Evolutionary conservation across 768 basidiomycete species (phyloP), one percentile per base, ranked within the genome.

Genomic region (Lactifluus pinguis): DNA sequence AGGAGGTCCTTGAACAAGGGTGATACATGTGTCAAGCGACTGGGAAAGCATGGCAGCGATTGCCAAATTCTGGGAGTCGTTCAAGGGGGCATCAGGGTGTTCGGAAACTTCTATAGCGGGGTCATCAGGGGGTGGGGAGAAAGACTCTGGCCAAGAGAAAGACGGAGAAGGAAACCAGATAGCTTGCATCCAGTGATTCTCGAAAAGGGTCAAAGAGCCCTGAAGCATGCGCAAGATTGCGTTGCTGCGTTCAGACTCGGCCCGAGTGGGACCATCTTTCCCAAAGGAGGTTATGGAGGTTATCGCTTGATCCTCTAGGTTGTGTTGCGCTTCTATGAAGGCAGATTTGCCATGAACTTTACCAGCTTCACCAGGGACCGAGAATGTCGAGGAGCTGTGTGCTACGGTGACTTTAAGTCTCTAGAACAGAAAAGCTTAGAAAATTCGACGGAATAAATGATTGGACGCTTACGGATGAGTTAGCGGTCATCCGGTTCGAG

Each of bases 201-300:
- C 62, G 41, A 68, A 67, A 52, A 72, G 30, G 36, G 65, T 59
- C 8, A 68, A 56, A 5, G 34, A 50, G 5, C 75, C 75, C 55
- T 79, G 78, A 15, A 79, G 68, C 32, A 70, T 63, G 49, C 65
- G 59, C 2, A 78, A 69, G 9, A 78, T 62, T 14, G 69, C 47
- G 10, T 65, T 52, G 4, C 67, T 61, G 29, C 72, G 77, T 49
- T 77, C 74, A 4, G 71, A 70, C 62, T 88, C 86, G 30, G 88
- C 85, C 21, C 66, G 68, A 4, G 87, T 89, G 1, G 79, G 80
- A 42, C 73, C 77, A 44, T 80, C 84, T 38, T 75, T 77, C 0
- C 85, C 86, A 63, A 76, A 74, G 9, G 84, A 76, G 25, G 72
- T 77, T 25, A 88, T 73, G 7, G 69, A 69, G 0, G 67, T 56